A percentile compares a stretch with the other conserved stretches of the same genome.
Conservation (phyloP, 2,329 filamentous ascomycete genomes). For the Nemania sp. region DNA sequence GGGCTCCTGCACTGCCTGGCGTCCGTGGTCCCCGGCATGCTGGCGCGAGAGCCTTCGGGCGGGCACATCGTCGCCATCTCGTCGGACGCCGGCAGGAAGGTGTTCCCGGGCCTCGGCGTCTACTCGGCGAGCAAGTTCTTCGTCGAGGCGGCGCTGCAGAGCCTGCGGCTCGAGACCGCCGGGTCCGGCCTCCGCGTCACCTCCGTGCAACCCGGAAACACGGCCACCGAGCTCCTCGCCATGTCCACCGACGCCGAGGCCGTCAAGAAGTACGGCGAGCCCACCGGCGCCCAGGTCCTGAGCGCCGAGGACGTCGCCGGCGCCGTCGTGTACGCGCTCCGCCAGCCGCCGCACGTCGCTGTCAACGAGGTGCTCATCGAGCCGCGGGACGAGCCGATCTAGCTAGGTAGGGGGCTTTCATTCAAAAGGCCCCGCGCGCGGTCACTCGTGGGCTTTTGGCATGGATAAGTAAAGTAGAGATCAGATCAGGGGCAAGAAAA, state of each 20-base stretch:
- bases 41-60: constrained; percentile 65
- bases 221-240: constrained; percentile 70
- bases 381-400: constrained; percentile 76
- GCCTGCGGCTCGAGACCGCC: constrained; percentile 74
- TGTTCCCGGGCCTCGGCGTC: constrained; percentile 79
- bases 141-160: constrained; percentile 79
- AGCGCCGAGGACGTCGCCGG: constrained; percentile 73
- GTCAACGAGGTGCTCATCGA: constrained; percentile 83
- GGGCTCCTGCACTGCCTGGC: constrained; percentile 75
- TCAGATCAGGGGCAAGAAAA: too few species aligned
- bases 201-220: constrained; percentile 77
- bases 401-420: constrained; percentile 13
- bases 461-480: background rate
- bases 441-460: background rate
- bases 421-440: background rate
- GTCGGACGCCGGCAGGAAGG: constrained; percentile 79
- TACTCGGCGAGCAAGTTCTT: constrained; percentile 88
- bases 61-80: constrained; percentile 83
- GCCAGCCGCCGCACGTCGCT: constrained; percentile 74
- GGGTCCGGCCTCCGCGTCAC: constrained; percentile 75
- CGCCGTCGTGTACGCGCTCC: constrained; percentile 74
- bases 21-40: constrained; percentile 71
- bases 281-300: constrained; percentile 75
- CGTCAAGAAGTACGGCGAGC: constrained; percentile 77
- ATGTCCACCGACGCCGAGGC: constrained; percentile 80